Conservation (phyloP, 139 green algal genomes). For the Micromonas pusilla region DNA sequence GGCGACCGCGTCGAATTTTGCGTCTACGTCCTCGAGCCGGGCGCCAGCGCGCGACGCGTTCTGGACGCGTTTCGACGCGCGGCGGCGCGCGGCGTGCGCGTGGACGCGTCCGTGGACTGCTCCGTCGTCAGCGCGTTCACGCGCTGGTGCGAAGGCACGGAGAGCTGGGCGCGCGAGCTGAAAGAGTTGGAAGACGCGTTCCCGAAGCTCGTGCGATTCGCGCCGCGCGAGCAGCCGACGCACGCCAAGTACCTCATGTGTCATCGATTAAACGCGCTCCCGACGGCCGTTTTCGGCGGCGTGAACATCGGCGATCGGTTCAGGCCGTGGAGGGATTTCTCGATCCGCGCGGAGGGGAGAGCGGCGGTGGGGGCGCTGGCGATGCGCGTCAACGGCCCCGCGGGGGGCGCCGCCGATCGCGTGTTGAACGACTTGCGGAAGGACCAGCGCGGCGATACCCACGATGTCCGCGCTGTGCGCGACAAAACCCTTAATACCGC, state of each 20-base stretch:
- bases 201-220: background rate
- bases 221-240: background rate
- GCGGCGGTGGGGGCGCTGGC: background rate
- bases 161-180: background rate
- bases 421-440: too few species aligned
- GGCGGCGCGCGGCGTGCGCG: background rate
- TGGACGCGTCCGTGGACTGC: background rate
- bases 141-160: background rate
- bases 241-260: constrained; percentile 13
- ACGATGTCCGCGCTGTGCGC: too few species aligned
- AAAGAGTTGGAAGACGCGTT: background rate
- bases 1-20: constrained; percentile 4
- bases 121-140: constrained; percentile 7
- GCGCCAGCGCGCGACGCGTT: background rate
- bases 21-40: constrained; percentile 19
- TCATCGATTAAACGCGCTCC: background rate
- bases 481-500: too few species aligned
- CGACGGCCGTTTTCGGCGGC: constrained; percentile 4
- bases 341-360: background rate
- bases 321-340: constrained; percentile 13
- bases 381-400: background rate
- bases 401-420: too few species aligned
- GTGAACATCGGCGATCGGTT: constrained; percentile 24
- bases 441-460: too few species aligned
- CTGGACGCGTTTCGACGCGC: background rate